These are phyloP conservation scores for Leptoxyphium fumago DNA, from an alignment of 2,329 filamentous ascomycete species.

Conservation along the genomic window DNA sequence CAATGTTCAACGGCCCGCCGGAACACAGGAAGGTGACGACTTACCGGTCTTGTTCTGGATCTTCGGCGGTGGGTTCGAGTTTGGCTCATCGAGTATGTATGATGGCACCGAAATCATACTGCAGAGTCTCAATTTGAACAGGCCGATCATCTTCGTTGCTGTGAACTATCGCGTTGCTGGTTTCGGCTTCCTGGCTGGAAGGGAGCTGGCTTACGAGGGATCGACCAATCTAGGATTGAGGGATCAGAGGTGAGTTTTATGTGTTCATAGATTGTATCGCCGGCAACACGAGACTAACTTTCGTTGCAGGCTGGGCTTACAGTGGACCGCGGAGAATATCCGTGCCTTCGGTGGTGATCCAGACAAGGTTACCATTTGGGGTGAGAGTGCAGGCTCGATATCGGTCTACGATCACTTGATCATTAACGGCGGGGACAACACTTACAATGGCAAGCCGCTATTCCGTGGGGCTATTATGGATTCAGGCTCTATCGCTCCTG, in stretches of 20 bases:
- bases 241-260: slow-evolving; percentile 16
- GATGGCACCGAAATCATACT: slow-evolving; percentile 25
- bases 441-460: slow-evolving; percentile 58
- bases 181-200: slow-evolving; percentile 21
- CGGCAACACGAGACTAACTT: slow-evolving; percentile 35
- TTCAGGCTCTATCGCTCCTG: slow-evolving; percentile 42
- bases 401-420: slow-evolving; percentile 65
- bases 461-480: slow-evolving; percentile 72
- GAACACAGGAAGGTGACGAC: slow-evolving; percentile 21
- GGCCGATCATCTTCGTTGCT: slow-evolving; percentile 48
- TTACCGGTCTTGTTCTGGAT: slow-evolving; percentile 37
- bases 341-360: slow-evolving; percentile 54
- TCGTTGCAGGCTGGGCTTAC: slow-evolving; percentile 35
- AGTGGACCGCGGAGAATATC: slow-evolving; percentile 32
- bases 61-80: slow-evolving; percentile 30
- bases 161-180: slow-evolving; percentile 29
- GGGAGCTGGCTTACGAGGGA: slow-evolving; percentile 20
- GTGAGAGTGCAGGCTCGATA: slow-evolving; percentile 47
- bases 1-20: slow-evolving; percentile 28
- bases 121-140: slow-evolving; percentile 32
- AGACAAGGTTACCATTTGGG: slow-evolving; percentile 66
- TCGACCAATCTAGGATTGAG: slow-evolving; percentile 21
- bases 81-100: slow-evolving; percentile 26
- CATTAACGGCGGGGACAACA: slow-evolving; percentile 56
- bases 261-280: slow-evolving; percentile 15